These are phyloP conservation scores for Phytophthora chlamydospora DNA, from an alignment of 352 stramenopile species.

Conservation along the genomic window DNA sequence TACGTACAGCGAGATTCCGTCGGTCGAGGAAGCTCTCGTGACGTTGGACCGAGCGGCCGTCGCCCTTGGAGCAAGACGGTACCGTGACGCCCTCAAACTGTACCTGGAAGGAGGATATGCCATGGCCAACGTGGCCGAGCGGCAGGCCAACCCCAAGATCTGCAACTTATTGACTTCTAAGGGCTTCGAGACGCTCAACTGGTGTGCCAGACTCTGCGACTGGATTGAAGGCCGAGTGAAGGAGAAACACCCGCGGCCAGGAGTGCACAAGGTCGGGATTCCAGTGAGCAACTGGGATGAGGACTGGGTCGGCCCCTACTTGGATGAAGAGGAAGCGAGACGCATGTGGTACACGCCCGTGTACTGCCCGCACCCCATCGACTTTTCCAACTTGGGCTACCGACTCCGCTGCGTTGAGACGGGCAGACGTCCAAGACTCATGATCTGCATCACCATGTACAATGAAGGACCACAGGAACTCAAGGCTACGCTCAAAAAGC, in stretches of 20 bases:
- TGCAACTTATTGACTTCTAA: conserved; percentile 87
- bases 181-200: conserved; percentile 88
- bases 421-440: conserved; percentile 66
- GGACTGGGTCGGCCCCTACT: conserved; percentile 70
- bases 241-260: conserved; percentile 74
- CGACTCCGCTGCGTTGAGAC: conserved; percentile 81
- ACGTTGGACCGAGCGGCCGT: conserved; percentile 74
- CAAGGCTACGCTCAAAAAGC: conserved; percentile 76
- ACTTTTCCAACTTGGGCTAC: conserved; percentile 84
- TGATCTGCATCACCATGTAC: conserved; percentile 90
- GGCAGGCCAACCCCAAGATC: conserved; percentile 82
- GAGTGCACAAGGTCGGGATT: conserved; percentile 85
- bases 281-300: conserved; percentile 71
- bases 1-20: conserved; percentile 76
- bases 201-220: conserved; percentile 79
- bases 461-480: conserved; percentile 78
- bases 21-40: conserved; percentile 78
- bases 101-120: conserved; percentile 87
- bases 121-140: conserved; percentile 83
- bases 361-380: conserved; percentile 64
- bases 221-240: conserved; percentile 86
- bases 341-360: conserved; percentile 87
- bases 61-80: conserved; percentile 63
- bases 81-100: conserved; percentile 80
- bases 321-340: conserved; percentile 79